Evolutionary conservation across 2,329 filamentous ascomycete species (phyloP).

Genomic region (Fusarium falciforme): DNA sequence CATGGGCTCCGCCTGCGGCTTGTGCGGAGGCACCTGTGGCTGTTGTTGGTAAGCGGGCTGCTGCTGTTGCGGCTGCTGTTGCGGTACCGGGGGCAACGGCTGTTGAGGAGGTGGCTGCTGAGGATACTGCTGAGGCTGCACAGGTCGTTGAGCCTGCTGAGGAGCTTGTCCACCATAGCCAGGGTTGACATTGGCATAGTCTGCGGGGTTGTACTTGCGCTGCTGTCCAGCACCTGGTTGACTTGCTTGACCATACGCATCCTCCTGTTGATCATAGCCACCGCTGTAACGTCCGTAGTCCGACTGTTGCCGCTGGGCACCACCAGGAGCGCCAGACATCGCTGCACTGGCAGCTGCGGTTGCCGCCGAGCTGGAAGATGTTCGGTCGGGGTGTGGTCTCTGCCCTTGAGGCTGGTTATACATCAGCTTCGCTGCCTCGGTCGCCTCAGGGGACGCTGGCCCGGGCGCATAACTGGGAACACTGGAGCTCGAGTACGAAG

Average conservation of each 20-base stretch:
- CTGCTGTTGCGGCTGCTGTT: conserved; percentile 46
- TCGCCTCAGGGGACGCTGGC: conserved; percentile 59
- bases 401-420: conserved; percentile 66
- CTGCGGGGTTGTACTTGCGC: conserved; percentile 80
- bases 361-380: conserved; percentile 65
- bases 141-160: conserved; percentile 47
- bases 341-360: conserved; percentile 68
- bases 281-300: conserved; percentile 51
- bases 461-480: conserved; percentile 38
- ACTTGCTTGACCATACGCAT: conserved; percentile 49
- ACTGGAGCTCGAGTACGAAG: conserved; percentile 50
- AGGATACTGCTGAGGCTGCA: conserved; percentile 46
- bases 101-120: conserved; percentile 54
- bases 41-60: conserved; percentile 54
- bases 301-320: conserved; percentile 47
- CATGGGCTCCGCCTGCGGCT: conserved; percentile 55
- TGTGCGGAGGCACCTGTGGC: conserved; percentile 49
- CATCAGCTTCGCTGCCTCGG: conserved; percentile 73
- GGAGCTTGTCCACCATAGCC: conserved; percentile 53
- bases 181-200: conserved; percentile 73
- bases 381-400: conserved; percentile 65
- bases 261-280: conserved; percentile 51
- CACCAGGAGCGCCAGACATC: conserved; percentile 63
- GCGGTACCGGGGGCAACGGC: conserved; percentile 48
- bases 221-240: conserved; percentile 58